These are phyloP conservation scores for Elongisporangium undulatum DNA, from an alignment of 352 stramenopile species.

Conservation along the genomic window DNA sequence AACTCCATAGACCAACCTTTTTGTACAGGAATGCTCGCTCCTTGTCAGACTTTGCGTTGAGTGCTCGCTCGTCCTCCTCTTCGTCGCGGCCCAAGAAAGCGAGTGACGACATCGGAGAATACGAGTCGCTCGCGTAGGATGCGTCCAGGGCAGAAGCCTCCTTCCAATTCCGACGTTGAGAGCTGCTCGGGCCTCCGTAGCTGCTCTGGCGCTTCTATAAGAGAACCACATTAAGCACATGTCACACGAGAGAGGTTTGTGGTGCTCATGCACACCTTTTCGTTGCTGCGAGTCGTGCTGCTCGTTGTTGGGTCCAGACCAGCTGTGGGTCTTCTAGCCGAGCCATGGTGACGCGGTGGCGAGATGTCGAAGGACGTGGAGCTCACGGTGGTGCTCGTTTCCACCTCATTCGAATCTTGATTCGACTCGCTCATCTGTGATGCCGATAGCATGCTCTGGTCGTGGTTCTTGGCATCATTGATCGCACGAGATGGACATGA, in stretches of 20 bases:
- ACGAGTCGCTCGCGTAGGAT: conserved; percentile 22
- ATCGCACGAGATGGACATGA: neutral
- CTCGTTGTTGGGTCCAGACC: conserved; percentile 5
- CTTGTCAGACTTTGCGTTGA: conserved; percentile 50
- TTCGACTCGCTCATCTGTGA: neutral
- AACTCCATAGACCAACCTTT: conserved; percentile 28
- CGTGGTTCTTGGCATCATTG: neutral
- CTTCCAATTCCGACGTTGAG: conserved; percentile 3
- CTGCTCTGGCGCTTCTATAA: conserved; percentile 4
- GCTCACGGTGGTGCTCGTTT: neutral
- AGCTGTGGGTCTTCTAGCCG: conserved; percentile 9
- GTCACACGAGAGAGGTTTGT: neutral
- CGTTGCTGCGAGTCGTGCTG: conserved; percentile 1
- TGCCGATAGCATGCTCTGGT: neutral
- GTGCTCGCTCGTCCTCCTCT: conserved; percentile 53
- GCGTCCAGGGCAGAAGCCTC: conserved; percentile 12
- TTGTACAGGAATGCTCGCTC: conserved; percentile 72
- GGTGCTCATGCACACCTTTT: conserved; percentile 10
- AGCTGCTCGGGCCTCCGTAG: conserved; percentile 7
- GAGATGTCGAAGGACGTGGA: conserved; percentile 8
- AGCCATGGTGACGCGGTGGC: conserved; percentile 14
- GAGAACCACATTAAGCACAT: neutral
- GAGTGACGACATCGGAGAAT: conserved; percentile 31
- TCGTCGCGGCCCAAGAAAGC: conserved; percentile 59
- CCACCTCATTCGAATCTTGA: neutral